phyloP scores from a whole-genome alignment of 2,329 filamentous ascomycete genomes.

The Huntiella moniliformis region DNA sequence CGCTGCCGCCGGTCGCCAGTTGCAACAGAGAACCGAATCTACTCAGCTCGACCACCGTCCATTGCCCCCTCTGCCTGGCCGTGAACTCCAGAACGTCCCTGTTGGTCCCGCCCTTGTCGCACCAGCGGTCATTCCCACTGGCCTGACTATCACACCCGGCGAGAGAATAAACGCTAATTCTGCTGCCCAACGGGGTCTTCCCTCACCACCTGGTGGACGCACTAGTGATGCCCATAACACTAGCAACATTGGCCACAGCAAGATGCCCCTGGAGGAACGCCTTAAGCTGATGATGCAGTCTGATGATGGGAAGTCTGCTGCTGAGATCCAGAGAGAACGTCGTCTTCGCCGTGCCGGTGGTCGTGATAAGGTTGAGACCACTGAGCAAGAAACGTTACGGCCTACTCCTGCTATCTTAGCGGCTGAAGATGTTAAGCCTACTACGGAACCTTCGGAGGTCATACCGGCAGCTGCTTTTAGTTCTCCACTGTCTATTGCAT shows the following conservation, averaged over 20 bases:
- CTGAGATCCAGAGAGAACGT: constrained; percentile 48
- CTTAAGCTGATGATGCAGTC: constrained; percentile 79
- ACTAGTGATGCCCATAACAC: constrained; percentile 58
- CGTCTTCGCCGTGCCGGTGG: constrained; percentile 44
- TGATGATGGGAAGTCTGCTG: constrained; percentile 42
- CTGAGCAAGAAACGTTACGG: constrained; percentile 9
- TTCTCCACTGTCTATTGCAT: constrained; percentile 2
- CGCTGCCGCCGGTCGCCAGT: constrained; percentile 30
- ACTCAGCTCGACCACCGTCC: constrained; percentile 65
- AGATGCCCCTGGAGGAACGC: constrained; percentile 72
- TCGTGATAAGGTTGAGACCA: constrained; percentile 22
- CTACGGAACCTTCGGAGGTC: constrained; percentile 1
- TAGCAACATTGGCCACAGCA: constrained; percentile 41
- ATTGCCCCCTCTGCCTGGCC: constrained; percentile 64
- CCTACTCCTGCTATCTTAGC: constrained; percentile 3
- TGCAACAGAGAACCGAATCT: constrained; percentile 50
- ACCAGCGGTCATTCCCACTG: background rate
- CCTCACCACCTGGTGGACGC: constrained; percentile 50
- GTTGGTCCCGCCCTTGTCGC: background rate
- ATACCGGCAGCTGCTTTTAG: constrained; percentile 1
- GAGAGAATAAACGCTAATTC: constrained; percentile 43
- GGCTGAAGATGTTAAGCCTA: constrained; percentile 4
- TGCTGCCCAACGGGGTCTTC: constrained; percentile 43
- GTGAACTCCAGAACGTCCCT: constrained; percentile 18
- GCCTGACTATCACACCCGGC: constrained; percentile 23